Conservation (phyloP, 2,329 filamentous ascomycete species). For the Domatiomyces globalis region DNA sequence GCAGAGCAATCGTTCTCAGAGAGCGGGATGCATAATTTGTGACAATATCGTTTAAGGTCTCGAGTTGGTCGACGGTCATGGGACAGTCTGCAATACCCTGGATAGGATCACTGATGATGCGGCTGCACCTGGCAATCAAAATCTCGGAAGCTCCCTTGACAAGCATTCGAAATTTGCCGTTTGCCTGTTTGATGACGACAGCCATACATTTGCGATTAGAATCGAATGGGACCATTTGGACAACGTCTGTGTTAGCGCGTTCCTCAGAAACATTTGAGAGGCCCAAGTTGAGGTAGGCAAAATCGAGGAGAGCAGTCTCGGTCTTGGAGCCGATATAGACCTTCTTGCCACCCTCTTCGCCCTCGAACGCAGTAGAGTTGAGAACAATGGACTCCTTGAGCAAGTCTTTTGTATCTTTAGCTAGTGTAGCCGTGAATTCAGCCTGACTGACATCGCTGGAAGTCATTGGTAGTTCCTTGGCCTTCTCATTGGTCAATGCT, state of each 20-base stretch:
- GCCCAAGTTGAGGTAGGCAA: slow-evolving; percentile 51
- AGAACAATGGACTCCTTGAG: slow-evolving; percentile 51
- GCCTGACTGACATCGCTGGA: slow-evolving; percentile 37
- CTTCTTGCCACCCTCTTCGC: slow-evolving; percentile 43
- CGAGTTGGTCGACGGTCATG: slow-evolving; percentile 35
- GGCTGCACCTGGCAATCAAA: slow-evolving; percentile 32
- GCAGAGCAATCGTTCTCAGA: slow-evolving; percentile 68
- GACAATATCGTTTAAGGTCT: slow-evolving; percentile 52
- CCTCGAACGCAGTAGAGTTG: slow-evolving; percentile 58
- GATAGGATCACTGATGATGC: slow-evolving; percentile 45
- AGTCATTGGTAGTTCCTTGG: slow-evolving; percentile 10
- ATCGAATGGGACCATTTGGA: slow-evolving; percentile 44
- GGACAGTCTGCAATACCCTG: slow-evolving; percentile 39
- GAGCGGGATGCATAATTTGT: slow-evolving; percentile 65
- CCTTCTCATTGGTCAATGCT: slow-evolving; percentile 18
- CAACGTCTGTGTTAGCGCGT: slow-evolving; percentile 46
- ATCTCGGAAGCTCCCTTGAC: slow-evolving; percentile 42
- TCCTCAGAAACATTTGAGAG: slow-evolving; percentile 49
- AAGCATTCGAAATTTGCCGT: slow-evolving; percentile 43
- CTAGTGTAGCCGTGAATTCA: slow-evolving; percentile 42
- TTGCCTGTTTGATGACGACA: slow-evolving; percentile 42
- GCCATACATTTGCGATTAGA: slow-evolving; percentile 57
- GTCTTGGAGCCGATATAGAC: slow-evolving; percentile 64
- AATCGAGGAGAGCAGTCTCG: slow-evolving; percentile 58
- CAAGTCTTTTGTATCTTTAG: slow-evolving; percentile 39